Conservation (phyloP, 208 protist genomes). For the Trypanosoma lewisi region DNA sequence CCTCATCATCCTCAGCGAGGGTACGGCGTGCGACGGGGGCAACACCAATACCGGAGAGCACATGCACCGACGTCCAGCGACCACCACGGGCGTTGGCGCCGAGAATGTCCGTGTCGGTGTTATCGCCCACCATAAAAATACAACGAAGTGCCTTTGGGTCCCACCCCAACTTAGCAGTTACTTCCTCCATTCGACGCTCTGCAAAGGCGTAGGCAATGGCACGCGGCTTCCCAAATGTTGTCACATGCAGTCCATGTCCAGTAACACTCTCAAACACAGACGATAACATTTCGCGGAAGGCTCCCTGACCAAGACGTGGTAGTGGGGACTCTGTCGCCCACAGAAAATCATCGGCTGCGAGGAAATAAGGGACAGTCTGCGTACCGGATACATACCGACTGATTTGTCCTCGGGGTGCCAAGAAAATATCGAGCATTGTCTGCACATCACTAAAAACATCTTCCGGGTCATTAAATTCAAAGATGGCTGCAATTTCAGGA, state of each 20-base stretch:
- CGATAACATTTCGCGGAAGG: slow-evolving; percentile 81
- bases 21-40: slow-evolving; percentile 65
- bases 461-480: slow-evolving; percentile 72
- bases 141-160: slow-evolving; percentile 42
- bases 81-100: slow-evolving; percentile 80
- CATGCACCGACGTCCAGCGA: slow-evolving; percentile 75
- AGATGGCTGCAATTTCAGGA: slow-evolving; percentile 54
- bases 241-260: slow-evolving; percentile 58
- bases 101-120: slow-evolving; percentile 80
- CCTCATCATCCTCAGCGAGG: slow-evolving; percentile 46
- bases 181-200: slow-evolving; percentile 43
- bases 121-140: slow-evolving; percentile 90
- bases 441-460: slow-evolving; percentile 84
- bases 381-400: slow-evolving; percentile 49
- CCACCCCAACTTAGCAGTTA: slow-evolving; percentile 56
- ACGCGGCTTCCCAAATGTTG: slow-evolving; percentile 84
- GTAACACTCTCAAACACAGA: slow-evolving; percentile 80
- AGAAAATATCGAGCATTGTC: slow-evolving; percentile 71
- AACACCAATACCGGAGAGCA: slow-evolving; percentile 64
- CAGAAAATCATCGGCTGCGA: slow-evolving; percentile 72
- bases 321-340: slow-evolving; percentile 70
- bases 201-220: slow-evolving; percentile 81
- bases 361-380: slow-evolving; percentile 73
- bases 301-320: slow-evolving; percentile 73
- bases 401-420: slow-evolving; percentile 50